These are phyloP conservation scores for Calonectria honghensis DNA, from an alignment of 2,329 filamentous ascomycete genomes.

Conservation along the genomic window DNA sequence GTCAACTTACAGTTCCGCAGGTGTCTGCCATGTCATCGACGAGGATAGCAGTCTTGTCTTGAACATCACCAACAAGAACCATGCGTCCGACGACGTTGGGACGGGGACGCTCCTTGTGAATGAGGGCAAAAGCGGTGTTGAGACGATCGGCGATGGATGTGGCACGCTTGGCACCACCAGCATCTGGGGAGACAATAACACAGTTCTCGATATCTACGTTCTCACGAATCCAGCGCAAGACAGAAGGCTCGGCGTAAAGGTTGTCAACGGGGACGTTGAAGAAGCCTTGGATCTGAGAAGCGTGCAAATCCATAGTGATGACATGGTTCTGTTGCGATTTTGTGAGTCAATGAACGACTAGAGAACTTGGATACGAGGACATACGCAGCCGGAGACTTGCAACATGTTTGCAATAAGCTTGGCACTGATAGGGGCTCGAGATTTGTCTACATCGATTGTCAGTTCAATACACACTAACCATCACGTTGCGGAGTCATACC, in stretches of 20 bases:
- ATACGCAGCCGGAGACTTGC: conserved; percentile 88
- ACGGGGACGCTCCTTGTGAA: conserved; percentile 95
- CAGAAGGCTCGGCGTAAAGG: conserved; percentile 94
- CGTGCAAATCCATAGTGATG: conserved; percentile 97
- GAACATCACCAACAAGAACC: conserved; percentile 95
- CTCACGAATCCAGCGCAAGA: conserved; percentile 92
- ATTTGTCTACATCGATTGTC: background rate
- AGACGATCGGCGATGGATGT: conserved; percentile 95
- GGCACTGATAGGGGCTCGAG: conserved; percentile 93
- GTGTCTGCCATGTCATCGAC: conserved; percentile 99
- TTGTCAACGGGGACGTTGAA: conserved; percentile 88
- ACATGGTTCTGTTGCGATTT: conserved; percentile 67
- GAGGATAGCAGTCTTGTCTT: conserved; percentile 93
- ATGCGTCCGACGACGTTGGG: conserved; percentile 92
- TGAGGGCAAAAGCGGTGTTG: conserved; percentile 92
- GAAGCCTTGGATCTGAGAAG: conserved; percentile 95
- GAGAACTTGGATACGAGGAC: conserved; percentile 38
- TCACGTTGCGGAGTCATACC: conserved; percentile 82
- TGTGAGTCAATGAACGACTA: conserved; percentile 8
- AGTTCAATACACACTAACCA: background rate
- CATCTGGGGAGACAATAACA: conserved; percentile 96
- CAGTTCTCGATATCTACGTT: conserved; percentile 88
- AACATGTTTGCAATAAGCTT: conserved; percentile 99
- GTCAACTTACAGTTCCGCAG: conserved; percentile 80
- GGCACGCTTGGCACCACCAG: conserved; percentile 94